Evolutionary conservation across 768 basidiomycete genomes (phyloP), one percentile per base, ranked within the genome.

Genomic region (Boletus tylopilopsis): DNA sequence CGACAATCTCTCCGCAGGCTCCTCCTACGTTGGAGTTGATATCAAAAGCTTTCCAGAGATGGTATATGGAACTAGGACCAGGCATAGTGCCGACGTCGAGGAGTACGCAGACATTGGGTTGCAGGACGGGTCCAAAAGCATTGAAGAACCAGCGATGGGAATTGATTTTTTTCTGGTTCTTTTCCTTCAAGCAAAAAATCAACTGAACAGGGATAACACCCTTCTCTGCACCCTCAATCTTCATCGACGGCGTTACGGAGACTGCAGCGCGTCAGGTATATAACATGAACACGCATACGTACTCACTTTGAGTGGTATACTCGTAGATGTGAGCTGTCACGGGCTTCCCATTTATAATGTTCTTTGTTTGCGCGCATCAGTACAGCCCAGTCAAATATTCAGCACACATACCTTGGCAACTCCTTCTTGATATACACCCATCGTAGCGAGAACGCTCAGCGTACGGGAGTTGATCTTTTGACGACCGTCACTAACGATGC

Each of bases 61-160:
- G 92, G 67, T 95, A 95, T 51, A 95, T 90, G 10, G 81, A 82
- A 45, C 87, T 92, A 9, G 90, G 85, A 4, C 90, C 91, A 0
- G 93, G 93, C 77, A 83, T 84, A 0, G 84, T 86, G 16, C 84
- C 84, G 35, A 95, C 94, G 58, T 95, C 94, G 23, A 96, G 80
- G 13, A 96, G 78, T 10, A 95, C 84, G 63, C 94, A 95, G 32
- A 96, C 92, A 59, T 94, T 95, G 24, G 94, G 87, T 55, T 88
- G 79, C n/a, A 90, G 76, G 43, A 91, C 76, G 6, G 85, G 80
- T 0, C 84, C 85, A 63, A 90, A 91, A 33, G 87, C 86, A 62
- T 94, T 94, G 78, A 94, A 95, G 73, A 94, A 94, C 93, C 92
- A 94, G 29, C 87, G 76, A 58, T 94, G 92, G 6, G 88, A 91